phyloP scores from a whole-genome alignment of 352 stramenopile species.

The Phytopythium helicoides region DNA sequence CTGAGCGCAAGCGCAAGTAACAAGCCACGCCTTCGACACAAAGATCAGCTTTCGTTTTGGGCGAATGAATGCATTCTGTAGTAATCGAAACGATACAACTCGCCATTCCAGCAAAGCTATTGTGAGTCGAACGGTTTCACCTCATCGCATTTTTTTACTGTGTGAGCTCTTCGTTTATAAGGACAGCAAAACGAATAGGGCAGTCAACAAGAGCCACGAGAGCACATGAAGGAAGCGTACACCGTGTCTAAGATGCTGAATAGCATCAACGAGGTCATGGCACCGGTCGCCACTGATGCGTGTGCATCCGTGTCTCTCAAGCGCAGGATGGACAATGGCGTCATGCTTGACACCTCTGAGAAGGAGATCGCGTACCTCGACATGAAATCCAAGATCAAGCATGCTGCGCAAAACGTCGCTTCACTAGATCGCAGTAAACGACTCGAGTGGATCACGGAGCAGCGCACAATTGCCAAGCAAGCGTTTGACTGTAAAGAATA shows the following conservation, averaged over 20 bases:
- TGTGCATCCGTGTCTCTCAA: conserved; percentile 60
- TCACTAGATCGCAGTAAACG: conserved; percentile 33
- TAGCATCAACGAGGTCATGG: conserved; percentile 81
- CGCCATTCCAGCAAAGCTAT: no score
- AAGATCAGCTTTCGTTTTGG: no score
- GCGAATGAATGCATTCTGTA: no score
- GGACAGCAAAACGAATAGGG: no score
- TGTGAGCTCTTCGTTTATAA: no score
- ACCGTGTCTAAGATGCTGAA: conserved; percentile 85
- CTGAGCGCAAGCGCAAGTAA: conserved; percentile 3
- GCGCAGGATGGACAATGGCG: conserved; percentile 69
- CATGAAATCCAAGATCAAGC: conserved; percentile 70
- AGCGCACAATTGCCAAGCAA: conserved; percentile 46
- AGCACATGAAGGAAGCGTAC: conserved; percentile 52
- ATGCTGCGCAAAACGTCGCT: conserved; percentile 57
- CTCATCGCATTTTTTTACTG: not conserved
- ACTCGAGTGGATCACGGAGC: conserved; percentile 37
- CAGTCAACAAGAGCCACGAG: no score
- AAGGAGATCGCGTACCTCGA: conserved; percentile 79
- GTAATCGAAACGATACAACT: no score
- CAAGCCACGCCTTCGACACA: not conserved
- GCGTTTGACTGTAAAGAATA: conserved; percentile 46
- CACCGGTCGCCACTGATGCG: conserved; percentile 43
- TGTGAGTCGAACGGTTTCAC: not conserved
- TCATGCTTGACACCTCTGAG: conserved; percentile 74